Evolutionary conservation across 805 yeast genomes (phyloP).

Genomic region (Candida quercuum): DNA sequence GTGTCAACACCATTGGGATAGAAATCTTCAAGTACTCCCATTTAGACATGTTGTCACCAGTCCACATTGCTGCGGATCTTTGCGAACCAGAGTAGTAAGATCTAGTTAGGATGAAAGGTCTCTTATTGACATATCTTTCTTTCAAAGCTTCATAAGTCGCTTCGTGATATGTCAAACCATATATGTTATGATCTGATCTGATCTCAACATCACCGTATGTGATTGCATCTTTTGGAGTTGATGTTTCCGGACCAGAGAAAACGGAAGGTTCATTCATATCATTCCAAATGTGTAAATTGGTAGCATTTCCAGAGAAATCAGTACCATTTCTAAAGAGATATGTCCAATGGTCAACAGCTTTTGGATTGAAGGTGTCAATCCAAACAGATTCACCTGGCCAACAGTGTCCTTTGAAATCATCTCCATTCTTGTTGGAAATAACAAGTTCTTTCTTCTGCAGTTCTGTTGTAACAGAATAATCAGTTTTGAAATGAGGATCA

Average conservation of each 20-base stretch:
- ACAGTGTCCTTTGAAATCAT: constrained; percentile 76
- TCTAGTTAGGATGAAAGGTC: constrained; percentile 88
- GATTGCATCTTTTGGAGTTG: constrained; percentile 75
- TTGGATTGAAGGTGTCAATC: constrained; percentile 80
- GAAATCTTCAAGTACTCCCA: constrained; percentile 85
- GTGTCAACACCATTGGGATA: constrained; percentile 81
- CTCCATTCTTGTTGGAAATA: constrained; percentile 40
- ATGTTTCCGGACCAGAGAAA: constrained; percentile 91
- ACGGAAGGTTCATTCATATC: constrained; percentile 98
- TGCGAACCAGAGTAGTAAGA: constrained; percentile 91
- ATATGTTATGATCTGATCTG: constrained; percentile 83
- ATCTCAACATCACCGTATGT: constrained; percentile 85
- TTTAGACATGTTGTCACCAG: constrained; percentile 91
- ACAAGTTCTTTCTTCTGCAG: constrained; percentile 39
- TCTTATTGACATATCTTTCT: constrained; percentile 42
- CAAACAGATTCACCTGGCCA: constrained; percentile 98
- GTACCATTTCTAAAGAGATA: constrained; percentile 43
- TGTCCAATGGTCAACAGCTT: constrained; percentile 57
- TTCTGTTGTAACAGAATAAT: constrained; percentile 57
- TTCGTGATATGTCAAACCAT: constrained; percentile 76
- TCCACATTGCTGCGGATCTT: constrained; percentile 91
- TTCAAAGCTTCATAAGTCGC: constrained; percentile 67
- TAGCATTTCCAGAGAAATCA: constrained; percentile 40
- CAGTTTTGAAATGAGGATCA: constrained; percentile 85
- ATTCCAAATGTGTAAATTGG: constrained; percentile 86